Conservation (phyloP, 2,329 filamentous ascomycete species). For the Diaporthe ilicicola region DNA sequence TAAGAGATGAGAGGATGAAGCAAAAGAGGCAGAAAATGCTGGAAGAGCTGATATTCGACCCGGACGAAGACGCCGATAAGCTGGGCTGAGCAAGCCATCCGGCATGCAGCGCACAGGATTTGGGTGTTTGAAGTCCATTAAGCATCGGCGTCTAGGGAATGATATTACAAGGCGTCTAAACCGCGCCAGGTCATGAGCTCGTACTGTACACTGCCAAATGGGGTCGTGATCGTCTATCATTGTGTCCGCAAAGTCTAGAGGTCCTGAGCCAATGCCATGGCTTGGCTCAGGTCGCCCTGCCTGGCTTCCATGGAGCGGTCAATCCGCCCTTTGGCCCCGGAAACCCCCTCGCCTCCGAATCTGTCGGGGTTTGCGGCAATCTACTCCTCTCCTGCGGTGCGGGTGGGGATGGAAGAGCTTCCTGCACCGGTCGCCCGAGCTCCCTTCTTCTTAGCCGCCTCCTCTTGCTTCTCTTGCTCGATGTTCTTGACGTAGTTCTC, state of each 20-base stretch:
- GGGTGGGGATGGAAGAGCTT: constrained; percentile 77
- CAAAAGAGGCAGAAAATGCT: constrained; percentile 62
- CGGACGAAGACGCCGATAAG: constrained; percentile 77
- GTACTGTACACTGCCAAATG: constrained; percentile 33
- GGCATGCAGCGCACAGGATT: not conserved
- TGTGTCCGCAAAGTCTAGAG: constrained; percentile 20
- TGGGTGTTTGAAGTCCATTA: constrained; percentile 21
- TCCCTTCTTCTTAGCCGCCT: constrained; percentile 96
- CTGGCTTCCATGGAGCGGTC: not conserved
- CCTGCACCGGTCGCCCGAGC: constrained; percentile 76
- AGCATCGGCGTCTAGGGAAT: constrained; percentile 34
- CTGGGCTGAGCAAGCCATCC: constrained; percentile 65
- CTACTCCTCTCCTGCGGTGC: constrained; percentile 53
- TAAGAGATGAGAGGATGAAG: constrained; percentile 86
- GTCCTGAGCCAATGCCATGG: not conserved
- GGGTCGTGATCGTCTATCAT: constrained; percentile 26
- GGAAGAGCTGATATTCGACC: constrained; percentile 69
- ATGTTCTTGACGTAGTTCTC: constrained; percentile 98
- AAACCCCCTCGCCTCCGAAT: not conserved
- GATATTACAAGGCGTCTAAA: constrained; percentile 33
- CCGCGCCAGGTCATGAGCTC: constrained; percentile 33
- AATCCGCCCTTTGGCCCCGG: not conserved
- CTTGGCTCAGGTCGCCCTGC: not conserved
- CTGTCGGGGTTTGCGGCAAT: not conserved
- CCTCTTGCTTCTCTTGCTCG: constrained; percentile 99